A percentile compares a stretch with the other conserved stretches of the same genome.
phyloP scores from a whole-genome alignment of 768 basidiomycete genomes.

The Agaricus sinodeliciosus region DNA sequence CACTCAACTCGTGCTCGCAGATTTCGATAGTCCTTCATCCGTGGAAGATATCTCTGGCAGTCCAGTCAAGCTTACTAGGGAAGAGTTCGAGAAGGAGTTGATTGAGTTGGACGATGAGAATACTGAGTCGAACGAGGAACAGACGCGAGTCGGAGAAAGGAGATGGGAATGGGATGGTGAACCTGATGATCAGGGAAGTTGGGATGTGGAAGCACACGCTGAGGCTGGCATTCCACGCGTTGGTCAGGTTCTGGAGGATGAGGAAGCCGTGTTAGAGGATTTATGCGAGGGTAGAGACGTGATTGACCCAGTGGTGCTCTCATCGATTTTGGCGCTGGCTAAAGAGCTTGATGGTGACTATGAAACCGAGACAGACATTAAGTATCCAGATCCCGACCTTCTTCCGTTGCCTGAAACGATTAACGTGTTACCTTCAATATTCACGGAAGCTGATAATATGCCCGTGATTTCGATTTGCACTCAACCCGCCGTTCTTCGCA shows the following conservation, averaged over 20 bases:
- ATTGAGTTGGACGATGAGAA: background rate
- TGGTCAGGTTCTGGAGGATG: background rate
- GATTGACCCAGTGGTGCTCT: background rate
- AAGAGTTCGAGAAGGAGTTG: background rate
- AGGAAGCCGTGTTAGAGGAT: background rate
- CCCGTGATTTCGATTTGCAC: constrained; percentile 9
- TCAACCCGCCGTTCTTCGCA: constrained; percentile 2
- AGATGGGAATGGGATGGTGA: constrained; percentile 9
- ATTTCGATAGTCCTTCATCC: background rate
- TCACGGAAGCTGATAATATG: constrained; percentile 10
- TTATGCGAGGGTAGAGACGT: background rate
- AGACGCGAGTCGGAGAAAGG: background rate
- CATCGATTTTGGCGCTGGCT: background rate
- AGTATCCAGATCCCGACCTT: constrained; percentile 35
- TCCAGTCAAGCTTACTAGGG: background rate
- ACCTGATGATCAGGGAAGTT: background rate
- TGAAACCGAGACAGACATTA: background rate
- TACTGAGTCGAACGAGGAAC: background rate
- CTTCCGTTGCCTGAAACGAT: constrained; percentile 30
- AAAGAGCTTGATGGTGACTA: background rate
- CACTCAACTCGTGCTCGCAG: constrained; percentile 1
- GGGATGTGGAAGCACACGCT: background rate
- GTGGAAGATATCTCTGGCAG: background rate
- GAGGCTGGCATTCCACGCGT: background rate
- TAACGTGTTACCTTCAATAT: constrained; percentile 13